Evolutionary conservation across 306 rosid species (phyloP), one percentile per base, ranked within the genome.

Genomic region (Ziziphus jujuba): DNA sequence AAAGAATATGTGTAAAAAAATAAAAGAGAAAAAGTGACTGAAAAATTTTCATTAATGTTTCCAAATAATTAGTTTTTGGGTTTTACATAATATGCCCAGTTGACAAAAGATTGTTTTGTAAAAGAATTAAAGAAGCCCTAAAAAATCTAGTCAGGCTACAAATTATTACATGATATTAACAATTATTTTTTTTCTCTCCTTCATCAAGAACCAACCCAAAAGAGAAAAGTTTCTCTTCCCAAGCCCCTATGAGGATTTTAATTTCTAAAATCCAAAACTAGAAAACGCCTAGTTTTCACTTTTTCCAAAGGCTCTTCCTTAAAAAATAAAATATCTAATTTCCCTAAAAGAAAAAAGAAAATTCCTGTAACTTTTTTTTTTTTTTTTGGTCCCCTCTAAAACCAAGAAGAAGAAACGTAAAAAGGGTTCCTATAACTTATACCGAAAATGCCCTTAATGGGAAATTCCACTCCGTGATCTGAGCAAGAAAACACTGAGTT

Each of bases 401-500:
- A n/a, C n/a, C n/a, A n/a, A n/a, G n/a, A 10, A 45, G 8, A 10
- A 9, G 10, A 10, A 45, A 45, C 35, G n/a, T n/a, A 47, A 38
- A 3, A 48, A n/a, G 25, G n/a, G 43, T 17, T 12, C 44, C 47
- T 28, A 7, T 31, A 47, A 52, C 21, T 49, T 50, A 8, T 50
- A 17, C 55, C 55, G 55, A 17, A 50, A 14, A 14, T 50, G 22
- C 55, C 55, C 55, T 17, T 19, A 71, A 5, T 14, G 15, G n/a
- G 67, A 47, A 45, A 51, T 53, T 6, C 68, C 82, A 69, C 24
- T 87, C 64, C 72, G 60, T 72, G 96, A 84, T 66, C 97, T 77
- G 79, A 90, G 90, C 90, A 93, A 84, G 90, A 93, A 93, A 13
- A 93, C 83, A 33, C 96, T 84, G 83, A 93, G 96, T 77, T 93